Conservation (phyloP, 441 rosid species). For the Mallotus japonicus region DNA sequence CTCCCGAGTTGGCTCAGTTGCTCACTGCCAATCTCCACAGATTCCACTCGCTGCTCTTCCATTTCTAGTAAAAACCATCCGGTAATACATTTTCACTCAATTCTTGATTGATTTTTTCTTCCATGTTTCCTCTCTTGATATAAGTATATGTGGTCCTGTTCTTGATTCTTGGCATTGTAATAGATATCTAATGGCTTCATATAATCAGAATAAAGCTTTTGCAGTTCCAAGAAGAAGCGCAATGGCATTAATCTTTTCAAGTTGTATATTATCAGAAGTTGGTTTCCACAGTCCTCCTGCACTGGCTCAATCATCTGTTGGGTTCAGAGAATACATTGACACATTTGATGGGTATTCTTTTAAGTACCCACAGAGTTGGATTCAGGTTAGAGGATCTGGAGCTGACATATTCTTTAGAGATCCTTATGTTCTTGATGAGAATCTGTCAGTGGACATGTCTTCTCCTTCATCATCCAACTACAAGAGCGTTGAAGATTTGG, state of each 20-base stretch:
- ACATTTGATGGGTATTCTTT: conserved; percentile 91
- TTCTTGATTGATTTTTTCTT: too few species aligned
- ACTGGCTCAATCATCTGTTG: conserved; percentile 47
- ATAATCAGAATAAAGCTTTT: conserved; percentile 66
- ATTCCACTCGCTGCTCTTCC: conserved; percentile 17
- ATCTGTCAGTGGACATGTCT: conserved; percentile 77
- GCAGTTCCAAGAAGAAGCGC: conserved; percentile 81
- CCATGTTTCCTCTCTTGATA: too few species aligned
- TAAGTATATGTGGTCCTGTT: too few species aligned
- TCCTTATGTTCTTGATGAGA: conserved; percentile 82
- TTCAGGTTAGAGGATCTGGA: conserved; percentile 87
- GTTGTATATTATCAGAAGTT: conserved; percentile 41
- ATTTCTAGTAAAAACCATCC: conserved; percentile 20
- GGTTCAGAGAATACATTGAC: conserved; percentile 76
- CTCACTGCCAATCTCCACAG: conserved; percentile 20
- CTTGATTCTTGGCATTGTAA: neutral
- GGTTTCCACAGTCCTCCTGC: conserved; percentile 28
- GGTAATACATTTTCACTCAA: conserved; percentile 16
- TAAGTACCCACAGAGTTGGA: conserved; percentile 86
- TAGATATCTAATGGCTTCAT: conserved; percentile 17
- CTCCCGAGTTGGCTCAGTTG: conserved; percentile 11
- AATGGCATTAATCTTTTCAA: conserved; percentile 56
- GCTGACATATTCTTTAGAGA: conserved; percentile 96
- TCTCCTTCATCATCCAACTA: conserved; percentile 91
- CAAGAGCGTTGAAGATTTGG: conserved; percentile 75